These are phyloP conservation scores for Myrica gale DNA, from an alignment of 306 rosid species.

Conservation along the genomic window DNA sequence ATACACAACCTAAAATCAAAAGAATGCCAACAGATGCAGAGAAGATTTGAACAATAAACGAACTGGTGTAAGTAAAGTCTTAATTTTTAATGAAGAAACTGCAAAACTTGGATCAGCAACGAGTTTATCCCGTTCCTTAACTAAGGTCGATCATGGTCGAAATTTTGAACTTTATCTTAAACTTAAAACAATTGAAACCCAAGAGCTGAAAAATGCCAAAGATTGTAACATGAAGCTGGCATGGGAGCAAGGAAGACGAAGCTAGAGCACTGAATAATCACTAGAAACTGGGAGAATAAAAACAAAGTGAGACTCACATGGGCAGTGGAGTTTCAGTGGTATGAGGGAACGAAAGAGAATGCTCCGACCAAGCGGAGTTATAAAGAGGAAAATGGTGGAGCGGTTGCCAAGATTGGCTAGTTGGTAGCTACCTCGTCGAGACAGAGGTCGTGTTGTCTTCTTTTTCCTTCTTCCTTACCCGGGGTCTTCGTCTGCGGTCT, in stretches of 20 bases:
- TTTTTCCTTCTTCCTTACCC: too few species aligned
- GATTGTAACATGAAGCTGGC: neutral
- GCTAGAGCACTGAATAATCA: neutral
- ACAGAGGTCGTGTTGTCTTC: too few species aligned
- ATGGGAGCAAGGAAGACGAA: neutral
- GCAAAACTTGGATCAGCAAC: too few species aligned
- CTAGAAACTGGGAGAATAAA: neutral
- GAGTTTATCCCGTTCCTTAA: neutral
- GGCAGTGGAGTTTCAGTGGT: neutral
- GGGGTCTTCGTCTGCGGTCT: too few species aligned
- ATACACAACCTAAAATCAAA: neutral
- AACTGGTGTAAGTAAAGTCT: neutral
- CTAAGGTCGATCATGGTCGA: too few species aligned
- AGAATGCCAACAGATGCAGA: neutral
- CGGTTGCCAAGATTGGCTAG: neutral
- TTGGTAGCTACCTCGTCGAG: neutral
- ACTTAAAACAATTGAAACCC: neutral
- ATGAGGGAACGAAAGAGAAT: neutral
- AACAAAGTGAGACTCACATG: neutral
- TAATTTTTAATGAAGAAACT: neutral
- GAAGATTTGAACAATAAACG: neutral
- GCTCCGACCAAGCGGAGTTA: neutral
- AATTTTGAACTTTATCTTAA: too few species aligned
- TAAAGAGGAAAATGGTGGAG: neutral
- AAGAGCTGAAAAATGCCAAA: neutral